Evolutionary conservation across 805 yeast species (phyloP).

Genomic region (Ogataea paradorogensis): DNA sequence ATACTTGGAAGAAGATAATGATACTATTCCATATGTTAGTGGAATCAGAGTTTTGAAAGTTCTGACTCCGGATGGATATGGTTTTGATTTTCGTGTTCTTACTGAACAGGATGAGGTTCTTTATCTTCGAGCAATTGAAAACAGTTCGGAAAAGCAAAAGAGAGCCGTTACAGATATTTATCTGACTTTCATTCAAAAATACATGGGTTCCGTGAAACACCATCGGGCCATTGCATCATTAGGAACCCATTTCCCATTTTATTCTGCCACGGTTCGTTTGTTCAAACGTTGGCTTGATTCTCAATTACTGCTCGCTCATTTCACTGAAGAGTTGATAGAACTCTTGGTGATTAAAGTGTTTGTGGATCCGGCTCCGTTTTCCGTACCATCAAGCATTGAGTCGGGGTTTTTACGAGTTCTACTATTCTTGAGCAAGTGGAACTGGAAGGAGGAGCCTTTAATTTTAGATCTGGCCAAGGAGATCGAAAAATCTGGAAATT

Average conservation of each 20-base stretch:
- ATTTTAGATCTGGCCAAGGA: constrained; percentile 71
- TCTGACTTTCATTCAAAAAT: constrained; percentile 61
- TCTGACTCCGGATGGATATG: constrained; percentile 86
- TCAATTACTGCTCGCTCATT: constrained; percentile 69
- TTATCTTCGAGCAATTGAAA: constrained; percentile 67
- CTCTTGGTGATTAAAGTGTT: constrained; percentile 79
- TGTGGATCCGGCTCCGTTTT: constrained; percentile 83
- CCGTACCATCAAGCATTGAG: constrained; percentile 72
- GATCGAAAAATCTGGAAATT: constrained; percentile 27
- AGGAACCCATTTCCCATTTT: constrained; percentile 67
- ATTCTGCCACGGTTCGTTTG: constrained; percentile 76
- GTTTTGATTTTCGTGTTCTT: constrained; percentile 70
- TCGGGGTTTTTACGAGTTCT: constrained; percentile 78
- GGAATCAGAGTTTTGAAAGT: constrained; percentile 59
- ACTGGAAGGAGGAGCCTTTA: constrained; percentile 88
- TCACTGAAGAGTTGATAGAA: constrained; percentile 78
- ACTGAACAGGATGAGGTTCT: constrained; percentile 82
- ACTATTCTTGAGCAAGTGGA: constrained; percentile 76
- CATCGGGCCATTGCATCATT: constrained; percentile 73
- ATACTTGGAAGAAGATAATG: constrained; percentile 61
- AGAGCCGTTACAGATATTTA: constrained; percentile 59
- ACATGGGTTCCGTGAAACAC: constrained; percentile 70
- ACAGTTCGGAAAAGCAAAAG: constrained; percentile 58
- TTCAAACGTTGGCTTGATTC: constrained; percentile 89
- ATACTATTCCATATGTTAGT: constrained; percentile 60